Percentiles rank a stretch among this genome's conserved stretches.
These are phyloP conservation scores for Artemisia tridentata DNA, from an alignment of 129 eudicot species.

Conservation along the genomic window DNA sequence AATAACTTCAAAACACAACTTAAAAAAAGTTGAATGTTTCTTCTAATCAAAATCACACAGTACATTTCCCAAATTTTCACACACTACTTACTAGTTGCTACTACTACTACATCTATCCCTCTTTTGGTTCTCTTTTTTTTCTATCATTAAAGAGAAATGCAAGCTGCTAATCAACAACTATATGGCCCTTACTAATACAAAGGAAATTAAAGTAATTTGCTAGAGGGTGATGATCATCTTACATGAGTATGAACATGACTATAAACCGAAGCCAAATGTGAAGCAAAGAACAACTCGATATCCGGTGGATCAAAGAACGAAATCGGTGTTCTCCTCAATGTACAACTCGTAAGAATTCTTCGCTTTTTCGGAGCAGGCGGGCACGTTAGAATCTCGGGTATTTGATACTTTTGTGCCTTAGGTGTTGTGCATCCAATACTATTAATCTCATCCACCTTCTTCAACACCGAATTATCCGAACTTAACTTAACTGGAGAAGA, in stretches of 20 bases:
- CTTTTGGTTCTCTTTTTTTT: slow-evolving; percentile 10
- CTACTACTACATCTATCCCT: background rate
- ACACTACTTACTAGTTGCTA: slow-evolving; percentile 23
- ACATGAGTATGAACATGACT: slow-evolving; percentile 42
- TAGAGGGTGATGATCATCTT: slow-evolving; percentile 37
- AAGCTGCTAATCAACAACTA: slow-evolving; percentile 28
- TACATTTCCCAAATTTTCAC: slow-evolving; percentile 25
- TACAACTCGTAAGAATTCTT: slow-evolving; percentile 28
- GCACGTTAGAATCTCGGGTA: slow-evolving; percentile 70
- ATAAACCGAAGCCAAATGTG: slow-evolving; percentile 37
- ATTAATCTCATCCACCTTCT: slow-evolving; percentile 17
- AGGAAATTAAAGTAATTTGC: slow-evolving; percentile 15
- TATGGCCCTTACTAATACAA: slow-evolving; percentile 5
- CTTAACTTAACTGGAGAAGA: slow-evolving; percentile 13
- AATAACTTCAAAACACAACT: slow-evolving; percentile 12
- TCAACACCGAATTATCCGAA: slow-evolving; percentile 14
- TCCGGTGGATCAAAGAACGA: slow-evolving; percentile 68
- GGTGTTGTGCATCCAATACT: slow-evolving; percentile 69
- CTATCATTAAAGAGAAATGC: slow-evolving; percentile 27
- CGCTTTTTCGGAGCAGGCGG: slow-evolving; percentile 90
- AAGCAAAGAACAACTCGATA: slow-evolving; percentile 63
- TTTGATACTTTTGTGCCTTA: slow-evolving; percentile 57
- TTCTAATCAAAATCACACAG: slow-evolving; percentile 30
- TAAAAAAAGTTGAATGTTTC: slow-evolving; percentile 24
- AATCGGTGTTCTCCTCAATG: slow-evolving; percentile 49